Conservation (phyloP, 2,329 filamentous ascomycete genomes). For the Xylaria sp. region DNA sequence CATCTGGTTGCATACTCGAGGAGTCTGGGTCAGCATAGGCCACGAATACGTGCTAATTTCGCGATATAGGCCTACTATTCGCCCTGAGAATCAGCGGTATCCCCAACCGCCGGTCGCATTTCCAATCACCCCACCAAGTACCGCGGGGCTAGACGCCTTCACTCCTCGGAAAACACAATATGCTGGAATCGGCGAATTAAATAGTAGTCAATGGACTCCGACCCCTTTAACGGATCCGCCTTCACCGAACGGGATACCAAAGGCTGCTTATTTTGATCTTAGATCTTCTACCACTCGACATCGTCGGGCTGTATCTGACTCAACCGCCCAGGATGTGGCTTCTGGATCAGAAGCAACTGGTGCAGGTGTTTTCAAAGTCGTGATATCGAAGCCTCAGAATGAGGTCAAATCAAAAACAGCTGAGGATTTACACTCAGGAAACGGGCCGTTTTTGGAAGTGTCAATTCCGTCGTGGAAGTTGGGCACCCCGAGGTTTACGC, state of each 20-base stretch:
- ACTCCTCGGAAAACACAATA: constrained; percentile 48
- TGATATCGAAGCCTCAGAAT: constrained; percentile 78
- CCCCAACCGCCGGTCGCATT: constrained; percentile 71
- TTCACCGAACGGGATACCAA: constrained; percentile 48
- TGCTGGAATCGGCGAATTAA: constrained; percentile 49
- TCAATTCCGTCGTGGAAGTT: constrained; percentile 86
- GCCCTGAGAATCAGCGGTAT: constrained; percentile 70
- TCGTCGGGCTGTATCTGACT: constrained; percentile 78
- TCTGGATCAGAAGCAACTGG: constrained; percentile 63
- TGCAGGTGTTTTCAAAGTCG: constrained; percentile 78
- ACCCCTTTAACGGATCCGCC: constrained; percentile 49
- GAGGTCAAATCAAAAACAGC: constrained; percentile 70
- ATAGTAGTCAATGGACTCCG: constrained; percentile 57
- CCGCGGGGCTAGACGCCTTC: constrained; percentile 64
- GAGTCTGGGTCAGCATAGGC: constrained; percentile 1
- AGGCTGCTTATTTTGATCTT: constrained; percentile 50
- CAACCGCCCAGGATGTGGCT: constrained; percentile 75
- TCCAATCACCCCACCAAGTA: constrained; percentile 69
- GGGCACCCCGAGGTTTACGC: constrained; percentile 83
- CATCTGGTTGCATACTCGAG: not conserved
- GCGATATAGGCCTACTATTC: constrained; percentile 65
- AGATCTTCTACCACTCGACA: constrained; percentile 52
- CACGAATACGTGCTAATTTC: constrained; percentile 36
- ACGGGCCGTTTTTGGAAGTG: constrained; percentile 72
- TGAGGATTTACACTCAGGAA: constrained; percentile 62